These are phyloP conservation scores for Dothideomycetidae sp. DNA, from an alignment of 2,329 filamentous ascomycete species.

Conservation along the genomic window DNA sequence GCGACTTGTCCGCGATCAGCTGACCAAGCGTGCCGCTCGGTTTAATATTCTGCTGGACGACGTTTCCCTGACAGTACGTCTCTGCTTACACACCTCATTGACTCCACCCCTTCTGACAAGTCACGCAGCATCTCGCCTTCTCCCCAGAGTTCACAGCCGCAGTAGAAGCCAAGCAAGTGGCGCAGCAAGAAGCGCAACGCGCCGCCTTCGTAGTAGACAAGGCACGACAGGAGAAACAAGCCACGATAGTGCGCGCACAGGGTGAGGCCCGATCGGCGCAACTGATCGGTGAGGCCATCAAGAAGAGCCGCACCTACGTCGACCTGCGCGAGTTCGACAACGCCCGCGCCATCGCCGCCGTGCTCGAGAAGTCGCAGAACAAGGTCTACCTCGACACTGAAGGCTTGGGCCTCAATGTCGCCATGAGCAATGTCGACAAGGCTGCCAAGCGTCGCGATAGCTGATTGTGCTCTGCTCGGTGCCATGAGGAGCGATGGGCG, in stretches of 20 bases:
- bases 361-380: constrained; percentile 82
- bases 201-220: constrained; percentile 98
- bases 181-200: constrained; percentile 84
- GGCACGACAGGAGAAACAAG: constrained; percentile 97
- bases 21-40: constrained; percentile 75
- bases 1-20: constrained; percentile 78
- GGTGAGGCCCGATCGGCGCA: constrained; percentile 97
- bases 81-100: constrained; percentile 35
- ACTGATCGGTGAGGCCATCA: constrained; percentile 96
- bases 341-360: constrained; percentile 71
- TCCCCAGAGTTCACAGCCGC: constrained; percentile 56
- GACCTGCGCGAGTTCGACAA: constrained; percentile 98
- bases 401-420: constrained; percentile 81
- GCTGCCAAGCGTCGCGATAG: constrained; percentile 10
- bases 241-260: constrained; percentile 94
- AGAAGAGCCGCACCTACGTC: constrained; percentile 95
- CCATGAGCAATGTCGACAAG: constrained; percentile 28
- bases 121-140: constrained; percentile 45
- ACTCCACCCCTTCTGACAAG: constrained; percentile 41
- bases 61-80: constrained; percentile 79
- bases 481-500: too few species aligned
- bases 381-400: constrained; percentile 86
- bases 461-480: too few species aligned
- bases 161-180: constrained; percentile 56
- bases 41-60: constrained; percentile 98